phyloP scores from a whole-genome alignment of 305 asterid genomes.

The Fraxinus ornus region DNA sequence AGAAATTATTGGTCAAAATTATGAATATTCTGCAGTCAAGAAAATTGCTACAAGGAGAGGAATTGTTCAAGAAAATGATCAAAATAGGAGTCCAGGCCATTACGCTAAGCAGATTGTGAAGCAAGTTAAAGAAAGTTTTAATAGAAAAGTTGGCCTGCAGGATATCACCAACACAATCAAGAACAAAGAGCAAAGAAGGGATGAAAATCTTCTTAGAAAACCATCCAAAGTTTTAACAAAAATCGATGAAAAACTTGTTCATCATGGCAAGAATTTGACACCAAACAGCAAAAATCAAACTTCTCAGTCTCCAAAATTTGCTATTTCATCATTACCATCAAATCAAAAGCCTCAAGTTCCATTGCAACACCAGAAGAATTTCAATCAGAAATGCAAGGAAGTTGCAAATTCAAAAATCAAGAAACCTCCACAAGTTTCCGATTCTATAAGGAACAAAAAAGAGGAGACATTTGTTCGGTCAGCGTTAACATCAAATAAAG shows the following conservation, averaged over 20 bases:
- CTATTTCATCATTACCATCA: not conserved
- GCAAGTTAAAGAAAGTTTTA: conserved; percentile 62
- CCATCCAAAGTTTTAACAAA: conserved; percentile 9
- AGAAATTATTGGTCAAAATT: conserved; percentile 42
- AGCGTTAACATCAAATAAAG: conserved; percentile 27
- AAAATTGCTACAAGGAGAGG: conserved; percentile 24
- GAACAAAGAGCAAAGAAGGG: conserved; percentile 36
- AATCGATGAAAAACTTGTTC: conserved; percentile 10
- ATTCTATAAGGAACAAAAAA: conserved; percentile 45
- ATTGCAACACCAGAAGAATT: conserved; percentile 8
- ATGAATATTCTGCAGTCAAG: conserved; percentile 26
- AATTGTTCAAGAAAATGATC: conserved; percentile 23
- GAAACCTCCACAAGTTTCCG: conserved; percentile 35
- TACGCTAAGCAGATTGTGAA: conserved; percentile 65
- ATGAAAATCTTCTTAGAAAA: conserved; percentile 44
- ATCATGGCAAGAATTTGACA: conserved; percentile 22
- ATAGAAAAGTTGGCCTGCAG: conserved; percentile 52
- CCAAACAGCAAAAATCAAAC: conserved; percentile 16
- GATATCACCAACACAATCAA: conserved; percentile 63
- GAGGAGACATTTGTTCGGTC: conserved; percentile 55
- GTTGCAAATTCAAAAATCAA: conserved; percentile 20
- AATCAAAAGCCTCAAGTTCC: not conserved
- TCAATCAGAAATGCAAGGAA: conserved; percentile 23
- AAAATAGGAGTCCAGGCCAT: conserved; percentile 42
- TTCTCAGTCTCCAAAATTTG: conserved; percentile 36